Evolutionary conservation across 441 rosid species (phyloP), one percentile per base, ranked within the genome.

Genomic region (Arabidopsis hybrid): DNA sequence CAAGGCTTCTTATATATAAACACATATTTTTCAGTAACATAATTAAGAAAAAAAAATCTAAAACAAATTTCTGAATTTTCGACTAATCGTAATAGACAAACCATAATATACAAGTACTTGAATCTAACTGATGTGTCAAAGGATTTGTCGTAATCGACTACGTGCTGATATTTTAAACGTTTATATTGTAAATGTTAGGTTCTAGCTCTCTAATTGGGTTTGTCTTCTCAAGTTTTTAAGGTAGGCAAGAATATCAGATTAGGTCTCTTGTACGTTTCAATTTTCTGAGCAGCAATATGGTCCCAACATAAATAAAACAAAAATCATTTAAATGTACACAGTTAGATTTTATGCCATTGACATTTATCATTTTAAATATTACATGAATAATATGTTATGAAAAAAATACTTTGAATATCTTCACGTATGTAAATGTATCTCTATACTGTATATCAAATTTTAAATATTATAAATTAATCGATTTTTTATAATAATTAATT

Each of bases 221-320:
- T 50, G 34, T 42, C 45, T 62, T 40, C 18, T 53, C 38, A 36
- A 26, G 43, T 11, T 57, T 47, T 47, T 74, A 32, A 67, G 55
- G 78, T 57, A 46, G 43, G 65, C 51, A 57, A 72, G 9, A 35
- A 46, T n/a, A 34, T 1, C 13, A 74, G 13, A 49, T 32, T 50
- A 52, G 34, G 63, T 21, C 63, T 31, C 58, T 3, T 49, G 47
- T 36, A 4, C 17, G 16, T 18, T 47, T 47, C 36, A 59, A 35
- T 40, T 50, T 60, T 14, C 7, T 40, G 53, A 66, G 9, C 53
- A 49, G 18, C 6, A 3, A 17, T 49, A 49, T 47, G 26, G 52
- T 21, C 26, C 26, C 26, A 21, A 21, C 26, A 21, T 9, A 10
- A 39, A 8, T 0, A 9, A 10, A 10, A 39, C 2, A 2, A 39